Conservation (phyloP, 352 stramenopile genomes). For the Globisporangium abappressorium region DNA sequence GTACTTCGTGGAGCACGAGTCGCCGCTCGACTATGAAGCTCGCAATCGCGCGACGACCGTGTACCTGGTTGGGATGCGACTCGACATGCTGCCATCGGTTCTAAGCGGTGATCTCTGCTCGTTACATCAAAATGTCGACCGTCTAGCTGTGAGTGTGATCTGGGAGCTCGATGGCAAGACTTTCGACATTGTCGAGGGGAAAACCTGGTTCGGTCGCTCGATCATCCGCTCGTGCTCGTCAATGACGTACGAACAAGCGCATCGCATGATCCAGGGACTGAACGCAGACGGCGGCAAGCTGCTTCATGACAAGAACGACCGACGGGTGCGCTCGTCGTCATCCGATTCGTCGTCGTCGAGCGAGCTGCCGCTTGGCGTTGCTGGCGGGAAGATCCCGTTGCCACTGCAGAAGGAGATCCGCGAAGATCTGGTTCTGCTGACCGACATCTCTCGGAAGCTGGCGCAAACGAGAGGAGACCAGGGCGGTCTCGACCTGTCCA, state of each 20-base stretch:
- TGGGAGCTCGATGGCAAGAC: conserved; percentile 86
- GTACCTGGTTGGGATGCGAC: conserved; percentile 95
- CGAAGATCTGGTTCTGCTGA: conserved; percentile 58
- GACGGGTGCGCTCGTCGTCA: conserved; percentile 9
- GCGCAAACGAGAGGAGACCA: conserved; percentile 56
- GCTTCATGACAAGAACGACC: conserved; percentile 15
- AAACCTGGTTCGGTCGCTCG: conserved; percentile 88
- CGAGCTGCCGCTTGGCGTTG: conserved; percentile 39
- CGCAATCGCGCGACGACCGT: conserved; percentile 91
- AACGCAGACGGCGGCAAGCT: conserved; percentile 53
- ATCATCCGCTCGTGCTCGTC: conserved; percentile 95
- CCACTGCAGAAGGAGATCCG: conserved; percentile 48
- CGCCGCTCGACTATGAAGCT: conserved; percentile 94
- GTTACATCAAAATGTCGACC: conserved; percentile 87
- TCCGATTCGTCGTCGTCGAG: conserved; percentile 2
- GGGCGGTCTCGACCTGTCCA: conserved; percentile 75
- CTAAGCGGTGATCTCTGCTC: conserved; percentile 90
- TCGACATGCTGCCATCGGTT: conserved; percentile 92
- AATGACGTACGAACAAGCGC: conserved; percentile 85
- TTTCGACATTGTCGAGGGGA: conserved; percentile 48
- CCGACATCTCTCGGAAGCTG: conserved; percentile 61
- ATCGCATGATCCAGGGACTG: conserved; percentile 65
- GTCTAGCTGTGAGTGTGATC: conserved; percentile 89
- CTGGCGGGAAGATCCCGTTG: conserved; percentile 60
- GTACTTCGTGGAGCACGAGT: conserved; percentile 96